Evolutionary conservation across 148 eudicot genomes (phyloP).

Genomic region (Rhododendron henanense): DNA sequence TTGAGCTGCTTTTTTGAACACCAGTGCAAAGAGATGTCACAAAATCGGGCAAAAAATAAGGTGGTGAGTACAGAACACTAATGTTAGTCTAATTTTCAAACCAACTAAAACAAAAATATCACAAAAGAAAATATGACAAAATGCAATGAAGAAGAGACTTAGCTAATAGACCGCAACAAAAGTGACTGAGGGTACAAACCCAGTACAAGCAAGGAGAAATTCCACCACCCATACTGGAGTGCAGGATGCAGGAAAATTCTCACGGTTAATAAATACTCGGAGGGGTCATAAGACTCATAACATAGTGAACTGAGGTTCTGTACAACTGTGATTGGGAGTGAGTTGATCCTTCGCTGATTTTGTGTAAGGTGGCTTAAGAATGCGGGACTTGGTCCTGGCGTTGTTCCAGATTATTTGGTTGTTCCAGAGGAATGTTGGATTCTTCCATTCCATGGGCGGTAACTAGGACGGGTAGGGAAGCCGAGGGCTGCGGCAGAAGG

Average conservation of each 20-base stretch:
- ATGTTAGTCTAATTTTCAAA: not conserved
- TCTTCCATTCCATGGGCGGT: not conserved
- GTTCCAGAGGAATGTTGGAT: not conserved
- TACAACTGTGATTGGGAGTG: not conserved
- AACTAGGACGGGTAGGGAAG: not conserved
- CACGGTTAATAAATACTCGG: not conserved
- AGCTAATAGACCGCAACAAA: not conserved
- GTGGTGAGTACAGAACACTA: not conserved
- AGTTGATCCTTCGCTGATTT: not conserved
- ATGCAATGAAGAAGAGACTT: not conserved
- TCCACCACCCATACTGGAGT: not conserved
- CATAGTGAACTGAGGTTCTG: not conserved
- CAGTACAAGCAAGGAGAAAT: constrained; percentile 1
- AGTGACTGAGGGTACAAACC: not conserved
- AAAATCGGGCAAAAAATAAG: not conserved
- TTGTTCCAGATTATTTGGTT: not conserved
- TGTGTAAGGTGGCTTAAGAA: not conserved
- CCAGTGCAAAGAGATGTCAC: constrained; percentile 9
- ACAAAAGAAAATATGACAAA: not conserved
- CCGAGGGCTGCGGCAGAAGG: not conserved
- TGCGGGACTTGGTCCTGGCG: not conserved
- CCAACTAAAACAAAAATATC: not conserved
- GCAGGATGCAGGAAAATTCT: not conserved
- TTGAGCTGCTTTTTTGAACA: constrained; percentile 48
- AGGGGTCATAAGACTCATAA: not conserved